A percentile compares a stretch with the other conserved stretches of the same genome.
These are phyloP conservation scores for Yarrowia osloensis DNA, from an alignment of 805 yeast genomes.

Conservation along the genomic window DNA sequence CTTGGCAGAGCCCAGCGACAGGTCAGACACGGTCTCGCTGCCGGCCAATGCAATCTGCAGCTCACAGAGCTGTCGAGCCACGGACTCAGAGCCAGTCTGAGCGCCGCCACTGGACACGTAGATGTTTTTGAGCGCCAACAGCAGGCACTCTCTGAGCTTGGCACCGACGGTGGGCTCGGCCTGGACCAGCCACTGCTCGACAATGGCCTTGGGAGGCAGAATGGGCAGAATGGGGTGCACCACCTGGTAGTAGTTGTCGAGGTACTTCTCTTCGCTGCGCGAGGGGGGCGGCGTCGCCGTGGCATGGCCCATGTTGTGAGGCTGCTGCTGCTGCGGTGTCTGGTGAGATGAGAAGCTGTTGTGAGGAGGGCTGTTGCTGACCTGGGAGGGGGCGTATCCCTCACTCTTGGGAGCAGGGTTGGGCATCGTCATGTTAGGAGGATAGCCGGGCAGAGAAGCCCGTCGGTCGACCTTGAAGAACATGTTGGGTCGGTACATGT, in stretches of 20 bases:
- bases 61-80: constrained; percentile 2
- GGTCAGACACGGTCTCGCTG: constrained; percentile 11
- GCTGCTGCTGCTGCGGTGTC: constrained; percentile 16
- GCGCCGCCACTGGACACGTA: constrained; percentile 20
- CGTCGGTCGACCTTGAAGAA: constrained; percentile 24
- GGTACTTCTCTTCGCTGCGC: constrained; percentile 40
- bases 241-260: constrained; percentile 44
- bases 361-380: constrained; percentile 16
- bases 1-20: constrained; percentile 27
- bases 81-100: constrained; percentile 26
- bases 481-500: constrained; percentile 28
- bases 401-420: constrained; percentile 13
- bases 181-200: constrained; percentile 39
- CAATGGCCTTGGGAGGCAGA: constrained; percentile 40
- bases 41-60: constrained; percentile 29
- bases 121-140: constrained; percentile 20
- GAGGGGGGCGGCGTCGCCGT: constrained; percentile 26
- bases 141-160: constrained; percentile 32
- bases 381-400: not conserved
- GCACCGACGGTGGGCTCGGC: constrained; percentile 39
- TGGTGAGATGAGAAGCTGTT: not conserved
- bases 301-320: constrained; percentile 1
- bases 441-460: constrained; percentile 5
- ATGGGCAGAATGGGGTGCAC: constrained; percentile 47
- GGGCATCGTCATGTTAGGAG: constrained; percentile 14